Percentiles rank a stretch among this genome's conserved stretches.
These are phyloP conservation scores for Pyrenopolyporus hunteri DNA, from an alignment of 495 filamentous ascomycete genomes.

Conservation along the genomic window DNA sequence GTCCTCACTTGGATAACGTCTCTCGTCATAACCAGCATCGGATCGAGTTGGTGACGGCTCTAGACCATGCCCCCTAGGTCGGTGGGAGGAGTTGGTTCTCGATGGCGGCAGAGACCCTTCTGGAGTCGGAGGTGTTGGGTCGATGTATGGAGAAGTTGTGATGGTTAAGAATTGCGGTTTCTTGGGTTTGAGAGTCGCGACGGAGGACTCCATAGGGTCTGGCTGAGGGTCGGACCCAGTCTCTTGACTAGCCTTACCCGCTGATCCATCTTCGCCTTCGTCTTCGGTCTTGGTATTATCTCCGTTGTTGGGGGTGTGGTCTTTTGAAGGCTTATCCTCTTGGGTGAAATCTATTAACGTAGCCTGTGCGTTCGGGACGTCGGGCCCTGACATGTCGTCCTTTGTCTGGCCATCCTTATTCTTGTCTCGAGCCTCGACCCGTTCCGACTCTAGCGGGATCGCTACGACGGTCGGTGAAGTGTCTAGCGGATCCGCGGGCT, in stretches of 20 bases:
- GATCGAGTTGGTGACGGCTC: conserved; percentile 65
- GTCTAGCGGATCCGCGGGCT: conserved; percentile 26
- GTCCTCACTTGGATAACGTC: conserved; percentile 57
- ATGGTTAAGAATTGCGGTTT: conserved; percentile 52
- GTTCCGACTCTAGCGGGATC: conserved; percentile 12
- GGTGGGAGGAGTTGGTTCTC: conserved; percentile 54
- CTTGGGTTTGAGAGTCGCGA: conserved; percentile 57
- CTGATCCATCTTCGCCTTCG: background rate
- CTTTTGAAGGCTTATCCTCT: conserved; percentile 11
- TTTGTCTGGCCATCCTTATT: conserved; percentile 18
- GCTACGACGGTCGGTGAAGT: conserved; percentile 27
- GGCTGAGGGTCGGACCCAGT: conserved; percentile 11
- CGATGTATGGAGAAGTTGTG: conserved; percentile 60
- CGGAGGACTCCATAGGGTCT: conserved; percentile 59
- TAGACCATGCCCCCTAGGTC: conserved; percentile 38
- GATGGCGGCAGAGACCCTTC: conserved; percentile 54
- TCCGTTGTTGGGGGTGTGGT: conserved; percentile 1
- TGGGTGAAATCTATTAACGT: conserved; percentile 14
- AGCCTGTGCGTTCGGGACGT: background rate
- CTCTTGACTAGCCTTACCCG: conserved; percentile 3
- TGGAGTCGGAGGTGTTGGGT: conserved; percentile 68
- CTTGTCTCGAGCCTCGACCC: conserved; percentile 8
- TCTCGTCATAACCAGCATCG: conserved; percentile 60
- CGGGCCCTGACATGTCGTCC: background rate
- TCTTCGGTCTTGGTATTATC: conserved; percentile 1